phyloP scores from a whole-genome alignment of 2,329 filamentous ascomycete species.

The Clonostachys rhizophaga region DNA sequence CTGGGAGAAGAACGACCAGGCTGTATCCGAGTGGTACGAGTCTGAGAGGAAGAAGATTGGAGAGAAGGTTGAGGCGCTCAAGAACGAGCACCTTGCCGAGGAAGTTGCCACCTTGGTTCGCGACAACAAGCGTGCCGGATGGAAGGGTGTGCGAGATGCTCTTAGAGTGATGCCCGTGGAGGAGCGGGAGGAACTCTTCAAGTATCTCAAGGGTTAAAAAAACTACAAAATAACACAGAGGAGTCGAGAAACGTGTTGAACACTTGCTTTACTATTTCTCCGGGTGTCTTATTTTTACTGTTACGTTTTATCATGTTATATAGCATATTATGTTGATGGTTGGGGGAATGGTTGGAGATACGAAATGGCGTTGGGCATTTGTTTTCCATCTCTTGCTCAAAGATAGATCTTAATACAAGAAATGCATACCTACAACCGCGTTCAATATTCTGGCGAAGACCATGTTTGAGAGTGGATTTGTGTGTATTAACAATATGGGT shows the following conservation, averaged over 20 bases:
- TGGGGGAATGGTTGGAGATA: no score
- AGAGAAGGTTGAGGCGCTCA: constrained; percentile 79
- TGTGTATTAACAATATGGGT: no score
- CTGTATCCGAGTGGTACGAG: constrained; percentile 93
- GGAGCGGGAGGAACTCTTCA: constrained; percentile 80
- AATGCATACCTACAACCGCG: no score
- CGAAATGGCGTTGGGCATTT: no score
- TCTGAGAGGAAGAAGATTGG: constrained; percentile 81
- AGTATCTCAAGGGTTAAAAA: constrained; percentile 43
- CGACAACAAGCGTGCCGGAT: constrained; percentile 56
- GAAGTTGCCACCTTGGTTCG: constrained; percentile 40
- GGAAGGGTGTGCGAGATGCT: constrained; percentile 84
- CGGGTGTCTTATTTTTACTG: no score
- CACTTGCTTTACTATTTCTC: no score
- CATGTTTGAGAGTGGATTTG: no score
- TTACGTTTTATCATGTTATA: no score
- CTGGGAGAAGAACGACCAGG: constrained; percentile 75
- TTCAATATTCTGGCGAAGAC: no score
- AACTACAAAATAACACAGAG: neutral
- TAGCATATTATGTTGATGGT: no score
- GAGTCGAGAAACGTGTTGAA: neutral
- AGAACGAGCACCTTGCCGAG: constrained; percentile 61
- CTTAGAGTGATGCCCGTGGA: constrained; percentile 81
- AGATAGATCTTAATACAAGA: no score
- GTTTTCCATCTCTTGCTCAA: no score